Base-by-base conservation (phyloP, 306 rosid genomes). In the Hylodesmum podocarpum region DNA sequence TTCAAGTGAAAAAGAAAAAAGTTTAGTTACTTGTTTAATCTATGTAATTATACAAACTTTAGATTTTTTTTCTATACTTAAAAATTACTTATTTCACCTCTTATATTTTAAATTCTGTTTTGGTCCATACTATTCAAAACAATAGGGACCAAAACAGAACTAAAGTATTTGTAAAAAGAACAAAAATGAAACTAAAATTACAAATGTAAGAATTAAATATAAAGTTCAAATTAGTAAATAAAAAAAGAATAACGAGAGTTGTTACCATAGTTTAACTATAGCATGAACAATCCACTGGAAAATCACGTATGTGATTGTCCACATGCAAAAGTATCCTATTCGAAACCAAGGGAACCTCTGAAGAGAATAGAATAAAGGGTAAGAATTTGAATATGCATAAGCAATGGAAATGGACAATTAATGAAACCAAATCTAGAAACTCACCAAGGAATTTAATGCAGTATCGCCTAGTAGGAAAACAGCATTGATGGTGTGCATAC, bases 271-370 rank as follows among this genome's bases (percentile, higher is more conserved):
- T 74, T 84, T 89, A 64, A 89, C 87, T 66, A 82, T 78, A 65
- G 97, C 94, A 81, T 96, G 99, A 79, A 87, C 53, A 46, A 91
- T 82, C 99, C 99, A 96, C 80, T 89, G 99, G 76, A 91, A 85
- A 68, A 88, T 71, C 50, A 96, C 99, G 19, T 86, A 96, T 22
- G 88, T 63, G 47, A 87, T 65, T 6, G 99, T 96, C 99, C 99
- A 96, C 36, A 96, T 27, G 86, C 86, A 90, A 88, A 96, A 92
- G 79, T 92, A 96, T 50, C 99, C 99, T 6, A 92, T 87, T 65
- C 99, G 92, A 83, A 96, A 96, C 99, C 96, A 96, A 18, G 96
- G 97, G 70, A 96, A 96, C 16, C 87, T 63, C 99, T 96, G 93
- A 39, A 88, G 82, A 71, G 37, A 11, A 12, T 1, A 80, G 15